phyloP scores from a whole-genome alignment of 1,284 basidiomycete species.

The Gymnopus androsaceus region DNA sequence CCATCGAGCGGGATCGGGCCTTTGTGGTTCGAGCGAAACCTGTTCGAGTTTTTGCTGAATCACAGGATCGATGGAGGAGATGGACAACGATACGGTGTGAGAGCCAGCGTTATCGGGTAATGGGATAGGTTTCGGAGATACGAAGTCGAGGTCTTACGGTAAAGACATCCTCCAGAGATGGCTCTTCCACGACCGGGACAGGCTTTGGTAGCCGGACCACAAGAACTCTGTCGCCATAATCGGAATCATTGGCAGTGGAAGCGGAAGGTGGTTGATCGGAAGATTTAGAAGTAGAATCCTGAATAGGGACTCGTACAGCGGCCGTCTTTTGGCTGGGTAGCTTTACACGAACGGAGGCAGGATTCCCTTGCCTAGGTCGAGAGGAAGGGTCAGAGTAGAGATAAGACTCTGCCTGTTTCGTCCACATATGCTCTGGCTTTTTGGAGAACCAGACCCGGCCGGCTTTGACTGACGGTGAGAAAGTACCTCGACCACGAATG shows the following conservation, averaged over 20 bases:
- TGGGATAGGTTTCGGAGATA: slow-evolving; percentile 31
- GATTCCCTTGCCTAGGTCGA: slow-evolving; percentile 57
- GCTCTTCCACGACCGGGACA: slow-evolving; percentile 36
- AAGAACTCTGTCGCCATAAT: slow-evolving; percentile 48
- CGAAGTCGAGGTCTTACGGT: slow-evolving; percentile 53
- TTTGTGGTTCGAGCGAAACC: slow-evolving; percentile 35
- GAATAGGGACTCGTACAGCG: slow-evolving; percentile 25
- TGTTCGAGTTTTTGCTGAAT: slow-evolving; percentile 43
- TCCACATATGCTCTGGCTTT: slow-evolving; percentile 79
- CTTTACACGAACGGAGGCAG: slow-evolving; percentile 57
- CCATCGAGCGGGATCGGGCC: slow-evolving; percentile 39
- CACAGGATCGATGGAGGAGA: slow-evolving; percentile 27
- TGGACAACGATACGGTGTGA: slow-evolving; percentile 17
- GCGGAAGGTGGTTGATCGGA: too few species aligned
- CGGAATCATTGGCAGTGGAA: slow-evolving; percentile 27
- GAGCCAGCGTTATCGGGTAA: slow-evolving; percentile 30
- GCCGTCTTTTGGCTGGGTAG: slow-evolving; percentile 48
- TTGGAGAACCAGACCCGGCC: slow-evolving; percentile 66
- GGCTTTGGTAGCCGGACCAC: slow-evolving; percentile 56
- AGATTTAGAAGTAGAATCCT: slow-evolving; percentile 17
- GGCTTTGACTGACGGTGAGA: slow-evolving; percentile 29
- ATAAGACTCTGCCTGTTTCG: slow-evolving; percentile 73
- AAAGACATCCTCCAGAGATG: slow-evolving; percentile 54
- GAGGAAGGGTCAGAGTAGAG: slow-evolving; percentile 62
- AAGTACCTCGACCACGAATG: slow-evolving; percentile 44